Percentiles rank a stretch among this genome's conserved stretches.
Evolutionary conservation across 176 grass and related monocot species (phyloP).

Genomic region (Carex pumila): DNA sequence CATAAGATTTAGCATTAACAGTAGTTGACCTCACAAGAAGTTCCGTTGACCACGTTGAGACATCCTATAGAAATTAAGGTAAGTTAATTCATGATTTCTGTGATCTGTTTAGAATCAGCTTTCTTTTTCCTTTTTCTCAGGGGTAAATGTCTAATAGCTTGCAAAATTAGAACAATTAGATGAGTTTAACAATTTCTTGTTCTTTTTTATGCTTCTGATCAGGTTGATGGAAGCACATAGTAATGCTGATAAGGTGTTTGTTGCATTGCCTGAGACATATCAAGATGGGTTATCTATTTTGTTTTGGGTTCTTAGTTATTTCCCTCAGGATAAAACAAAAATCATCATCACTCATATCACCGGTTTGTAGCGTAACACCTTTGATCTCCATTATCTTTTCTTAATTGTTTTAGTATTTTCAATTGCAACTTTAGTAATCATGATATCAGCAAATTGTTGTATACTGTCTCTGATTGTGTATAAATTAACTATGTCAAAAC

Average conservation of each 20-base stretch:
- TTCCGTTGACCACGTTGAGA: background rate
- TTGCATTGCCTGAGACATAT: constrained; percentile 48
- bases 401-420: background rate
- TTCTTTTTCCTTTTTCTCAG: background rate
- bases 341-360: constrained; percentile 50
- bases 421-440: background rate
- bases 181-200: background rate
- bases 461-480: background rate
- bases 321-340: background rate
- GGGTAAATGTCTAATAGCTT: too few species aligned
- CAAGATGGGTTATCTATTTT: constrained; percentile 38
- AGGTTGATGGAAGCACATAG: background rate
- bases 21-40: background rate
- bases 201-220: background rate
- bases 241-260: constrained; percentile 35
- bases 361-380: constrained; percentile 6
- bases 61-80: background rate
- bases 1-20: background rate
- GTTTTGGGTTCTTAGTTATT: constrained; percentile 46
- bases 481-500: background rate
- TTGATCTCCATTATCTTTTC: background rate
- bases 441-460: background rate
- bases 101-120: background rate
- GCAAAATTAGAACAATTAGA: too few species aligned
- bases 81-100: background rate